These are phyloP conservation scores for Phytophthora palmivora DNA, from an alignment of 352 stramenopile genomes.

Conservation along the genomic window DNA sequence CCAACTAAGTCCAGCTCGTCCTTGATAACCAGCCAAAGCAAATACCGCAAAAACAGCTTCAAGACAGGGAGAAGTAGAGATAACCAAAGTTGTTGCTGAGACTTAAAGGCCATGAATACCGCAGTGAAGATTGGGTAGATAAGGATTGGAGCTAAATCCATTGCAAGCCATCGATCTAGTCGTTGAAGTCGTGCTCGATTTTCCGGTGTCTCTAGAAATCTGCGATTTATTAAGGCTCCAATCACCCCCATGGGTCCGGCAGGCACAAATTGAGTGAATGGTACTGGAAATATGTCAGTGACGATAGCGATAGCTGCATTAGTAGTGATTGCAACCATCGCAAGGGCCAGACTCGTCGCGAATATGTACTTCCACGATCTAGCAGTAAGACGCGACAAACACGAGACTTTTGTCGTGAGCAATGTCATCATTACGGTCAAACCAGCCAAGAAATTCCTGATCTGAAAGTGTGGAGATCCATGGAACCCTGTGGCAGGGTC, in stretches of 20 bases:
- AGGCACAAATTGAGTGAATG: conserved; percentile 32
- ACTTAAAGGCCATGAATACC: conserved; percentile 34
- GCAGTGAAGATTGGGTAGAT: conserved; percentile 42
- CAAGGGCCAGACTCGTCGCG: too few species aligned
- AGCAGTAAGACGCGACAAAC: too few species aligned
- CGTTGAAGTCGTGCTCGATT: conserved; percentile 10
- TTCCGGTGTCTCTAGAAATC: conserved; percentile 6
- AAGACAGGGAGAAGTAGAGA: conserved; percentile 39
- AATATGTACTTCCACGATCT: too few species aligned
- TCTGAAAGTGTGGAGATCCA: conserved; percentile 32
- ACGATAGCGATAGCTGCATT: too few species aligned
- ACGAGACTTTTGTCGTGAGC: too few species aligned
- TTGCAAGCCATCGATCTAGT: conserved; percentile 14
- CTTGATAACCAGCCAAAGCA: conserved; percentile 25
- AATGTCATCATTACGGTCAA: conserved; percentile 18
- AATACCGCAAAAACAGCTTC: conserved; percentile 36
- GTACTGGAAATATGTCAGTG: conserved; percentile 38
- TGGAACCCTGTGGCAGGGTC: too few species aligned
- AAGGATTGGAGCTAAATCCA: conserved; percentile 33
- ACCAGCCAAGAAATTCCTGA: conserved; percentile 27
- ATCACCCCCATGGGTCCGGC: conserved; percentile 16
- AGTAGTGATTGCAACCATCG: too few species aligned
- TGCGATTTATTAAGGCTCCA: conserved; percentile 2
- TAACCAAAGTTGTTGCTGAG: conserved; percentile 31
- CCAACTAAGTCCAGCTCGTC: conserved; percentile 33